Evolutionary conservation across 352 stramenopile genomes (phyloP), one percentile per base, ranked within the genome.

Genomic region (Phytopythium vexans): DNA sequence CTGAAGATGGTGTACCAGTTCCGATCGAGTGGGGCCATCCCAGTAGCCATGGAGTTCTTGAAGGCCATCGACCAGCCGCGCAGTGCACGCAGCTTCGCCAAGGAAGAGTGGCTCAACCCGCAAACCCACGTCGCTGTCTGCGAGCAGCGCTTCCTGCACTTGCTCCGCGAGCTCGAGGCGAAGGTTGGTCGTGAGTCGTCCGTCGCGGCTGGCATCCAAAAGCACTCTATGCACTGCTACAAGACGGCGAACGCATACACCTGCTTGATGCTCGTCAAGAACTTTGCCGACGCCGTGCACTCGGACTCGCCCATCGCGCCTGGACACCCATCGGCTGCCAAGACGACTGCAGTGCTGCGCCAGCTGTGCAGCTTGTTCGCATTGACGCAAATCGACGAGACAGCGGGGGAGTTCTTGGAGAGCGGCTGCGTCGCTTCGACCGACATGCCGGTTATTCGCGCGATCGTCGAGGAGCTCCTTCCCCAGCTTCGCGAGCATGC

Each of bases 351-450:
- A 3, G 77, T 86, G 15, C 56, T 92, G 49, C 68, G 71, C 7
- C 52, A 77, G 38, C 67, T 95, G 35, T 82, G 74, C 56, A 65
- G 75, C 37, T 56, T 96, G 7, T 94, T 94, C 54, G 82, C 74
- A 31, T 69, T 96, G 42, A 85, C 76, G 32, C 68, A 89, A 41
- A 56, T 95, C 14, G 82, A 95, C 63, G 45, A 47, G 0, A 64
- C 77, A 21, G 76, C 75, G 4, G 73, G 75, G 16, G 73, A 83
- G 51, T 89, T 89, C 58, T 85, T 89, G 59, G 71, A 87, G 55
- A 75, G 75, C 34, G 65, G 67, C n/a, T 72, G 66, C 16, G 64
- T 89, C n/a, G 54, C 65, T 10, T 64, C 63, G 16, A 55, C 32
- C n/a, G 64, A 86, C 6, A 70, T 92, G 51, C 31, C 62, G 16